Conservation (phyloP, 2,329 filamentous ascomycete species). For the Colletotrichum nymphaeae region DNA sequence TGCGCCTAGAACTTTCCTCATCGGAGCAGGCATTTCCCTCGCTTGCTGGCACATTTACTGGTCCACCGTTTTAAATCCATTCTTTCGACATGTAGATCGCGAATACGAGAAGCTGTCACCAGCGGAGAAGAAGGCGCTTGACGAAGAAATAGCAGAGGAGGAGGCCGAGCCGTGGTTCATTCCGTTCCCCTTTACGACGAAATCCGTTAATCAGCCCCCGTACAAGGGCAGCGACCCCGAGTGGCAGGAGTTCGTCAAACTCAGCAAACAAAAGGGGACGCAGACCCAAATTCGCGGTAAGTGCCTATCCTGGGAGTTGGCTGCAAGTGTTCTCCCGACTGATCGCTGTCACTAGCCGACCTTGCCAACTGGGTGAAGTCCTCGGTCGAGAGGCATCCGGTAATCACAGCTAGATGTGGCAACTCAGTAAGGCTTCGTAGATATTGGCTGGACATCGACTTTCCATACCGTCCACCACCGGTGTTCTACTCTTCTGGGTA, state of each 20-base stretch:
- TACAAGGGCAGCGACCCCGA: slow-evolving; percentile 71
- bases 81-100: slow-evolving; percentile 55
- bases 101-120: slow-evolving; percentile 55
- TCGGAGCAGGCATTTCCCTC: slow-evolving; percentile 48
- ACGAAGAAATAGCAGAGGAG: slow-evolving; percentile 53
- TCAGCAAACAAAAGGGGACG: slow-evolving; percentile 64
- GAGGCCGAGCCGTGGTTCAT: slow-evolving; percentile 65
- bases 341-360: slow-evolving; percentile 47
- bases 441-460: slow-evolving; percentile 72
- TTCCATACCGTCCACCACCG: slow-evolving; percentile 68
- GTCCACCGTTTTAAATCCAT: slow-evolving; percentile 57
- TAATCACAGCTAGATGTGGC: slow-evolving; percentile 58
- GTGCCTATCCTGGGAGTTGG: neutral
- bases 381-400: slow-evolving; percentile 54
- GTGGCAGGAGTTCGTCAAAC: slow-evolving; percentile 69
- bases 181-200: slow-evolving; percentile 70
- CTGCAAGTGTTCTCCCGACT: neutral
- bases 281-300: slow-evolving; percentile 53
- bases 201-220: slow-evolving; percentile 57
- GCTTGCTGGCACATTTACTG: slow-evolving; percentile 57
- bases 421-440: slow-evolving; percentile 60
- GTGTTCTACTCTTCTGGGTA: slow-evolving; percentile 71
- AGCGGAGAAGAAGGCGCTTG: slow-evolving; percentile 55
- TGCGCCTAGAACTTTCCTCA: slow-evolving; percentile 38
- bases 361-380: slow-evolving; percentile 56